Evolutionary conservation across 768 basidiomycete species (phyloP).

Genomic region (Xanthoconium purpureum): DNA sequence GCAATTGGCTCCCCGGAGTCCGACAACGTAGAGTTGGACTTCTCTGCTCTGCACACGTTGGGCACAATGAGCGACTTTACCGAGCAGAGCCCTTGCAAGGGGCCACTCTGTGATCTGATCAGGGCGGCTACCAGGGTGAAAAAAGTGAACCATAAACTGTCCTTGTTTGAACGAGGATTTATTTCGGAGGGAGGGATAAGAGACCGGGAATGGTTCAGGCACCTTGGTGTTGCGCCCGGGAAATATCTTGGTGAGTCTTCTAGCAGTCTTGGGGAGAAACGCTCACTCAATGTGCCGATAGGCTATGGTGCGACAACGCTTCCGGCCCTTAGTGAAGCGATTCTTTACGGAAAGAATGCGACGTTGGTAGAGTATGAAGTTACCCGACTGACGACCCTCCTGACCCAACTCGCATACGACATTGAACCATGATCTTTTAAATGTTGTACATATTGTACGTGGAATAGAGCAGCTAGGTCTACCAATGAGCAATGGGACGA

Average conservation of each 20-base stretch:
- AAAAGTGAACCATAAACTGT: conserved; percentile 62
- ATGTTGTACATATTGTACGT: not conserved
- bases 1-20: not conserved
- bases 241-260: conserved; percentile 66
- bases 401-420: conserved; percentile 49
- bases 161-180: conserved; percentile 74
- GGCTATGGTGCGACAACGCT: conserved; percentile 85
- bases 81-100: conserved; percentile 12
- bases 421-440: conserved; percentile 14
- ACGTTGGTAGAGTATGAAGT: conserved; percentile 62
- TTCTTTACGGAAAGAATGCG: conserved; percentile 63
- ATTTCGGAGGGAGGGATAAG: conserved; percentile 75
- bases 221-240: conserved; percentile 84
- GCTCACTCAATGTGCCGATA: conserved; percentile 22
- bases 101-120: conserved; percentile 44
- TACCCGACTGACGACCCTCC: conserved; percentile 47
- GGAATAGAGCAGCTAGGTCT: too few relatives aligned
- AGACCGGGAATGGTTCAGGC: conserved; percentile 82
- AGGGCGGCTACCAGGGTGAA: conserved; percentile 58
- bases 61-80: not conserved
- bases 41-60: conserved; percentile 3
- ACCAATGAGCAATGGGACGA: too few relatives aligned
- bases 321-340: conserved; percentile 75
- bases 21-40: not conserved
- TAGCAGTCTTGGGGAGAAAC: not conserved